A percentile compares a stretch with the other conserved stretches of the same genome.
These are phyloP conservation scores for Crepidotus variabilis DNA, from an alignment of 768 basidiomycete genomes.

Conservation along the genomic window DNA sequence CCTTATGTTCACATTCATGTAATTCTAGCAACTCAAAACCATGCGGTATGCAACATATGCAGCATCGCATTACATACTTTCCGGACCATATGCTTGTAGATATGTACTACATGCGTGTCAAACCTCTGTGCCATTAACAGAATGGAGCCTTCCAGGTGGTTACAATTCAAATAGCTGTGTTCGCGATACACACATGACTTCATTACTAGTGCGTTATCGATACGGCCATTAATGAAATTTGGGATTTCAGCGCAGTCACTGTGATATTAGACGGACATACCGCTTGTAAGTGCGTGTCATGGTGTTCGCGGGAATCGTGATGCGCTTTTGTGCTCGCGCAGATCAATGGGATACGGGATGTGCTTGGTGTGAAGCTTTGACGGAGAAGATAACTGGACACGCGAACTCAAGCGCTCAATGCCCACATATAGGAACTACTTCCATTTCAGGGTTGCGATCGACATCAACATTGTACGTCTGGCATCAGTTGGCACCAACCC, in stretches of 20 bases:
- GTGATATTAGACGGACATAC: neutral
- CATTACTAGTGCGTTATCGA: neutral
- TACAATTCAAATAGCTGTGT: neutral
- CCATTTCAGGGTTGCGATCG: neutral
- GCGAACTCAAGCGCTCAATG: neutral
- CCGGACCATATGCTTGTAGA: neutral
- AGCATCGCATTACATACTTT: neutral
- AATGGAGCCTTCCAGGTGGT: neutral
- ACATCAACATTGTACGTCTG: too few species aligned
- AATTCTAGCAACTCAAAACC: neutral
- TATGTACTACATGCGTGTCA: neutral
- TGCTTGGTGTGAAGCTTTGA: neutral
- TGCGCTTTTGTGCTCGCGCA: neutral
- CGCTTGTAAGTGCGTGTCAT: neutral
- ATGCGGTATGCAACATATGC: neutral
- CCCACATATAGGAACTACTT: neutral
- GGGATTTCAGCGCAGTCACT: neutral
- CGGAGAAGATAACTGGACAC: neutral
- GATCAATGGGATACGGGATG: neutral
- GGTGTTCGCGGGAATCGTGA: neutral
- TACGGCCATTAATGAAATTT: neutral
- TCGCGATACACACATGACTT: neutral
- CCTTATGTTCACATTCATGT: neutral
- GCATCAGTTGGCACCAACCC: neutral
- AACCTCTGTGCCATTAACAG: neutral